Conservation (phyloP, 2,329 filamentous ascomycete genomes). For the Aspergillus pseudonomiae region DNA sequence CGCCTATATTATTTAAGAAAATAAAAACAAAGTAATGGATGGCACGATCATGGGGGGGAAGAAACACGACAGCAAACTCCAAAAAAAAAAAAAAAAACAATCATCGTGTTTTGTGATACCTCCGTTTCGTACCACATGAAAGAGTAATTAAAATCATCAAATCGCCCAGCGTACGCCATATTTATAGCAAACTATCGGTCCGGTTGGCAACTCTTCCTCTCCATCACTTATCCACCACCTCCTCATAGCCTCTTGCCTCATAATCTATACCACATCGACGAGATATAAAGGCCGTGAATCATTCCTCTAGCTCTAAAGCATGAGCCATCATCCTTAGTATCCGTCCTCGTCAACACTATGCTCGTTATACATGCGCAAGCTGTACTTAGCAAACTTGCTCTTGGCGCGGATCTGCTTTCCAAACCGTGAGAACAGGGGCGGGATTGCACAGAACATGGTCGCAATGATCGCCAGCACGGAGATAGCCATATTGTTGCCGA, state of each 20-base stretch:
- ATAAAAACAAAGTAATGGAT: neutral
- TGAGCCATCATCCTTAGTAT: constrained; percentile 12
- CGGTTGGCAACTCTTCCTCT: neutral
- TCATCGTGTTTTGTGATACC: neutral
- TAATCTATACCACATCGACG: neutral
- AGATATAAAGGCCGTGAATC: neutral
- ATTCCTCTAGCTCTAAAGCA: neutral
- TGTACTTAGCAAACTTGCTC: constrained; percentile 40
- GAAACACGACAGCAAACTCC: neutral
- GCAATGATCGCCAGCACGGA: constrained; percentile 45
- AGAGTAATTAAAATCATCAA: neutral
- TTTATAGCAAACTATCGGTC: neutral
- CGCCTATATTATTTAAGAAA: neutral
- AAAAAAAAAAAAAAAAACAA: neutral
- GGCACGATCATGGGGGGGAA: neutral
- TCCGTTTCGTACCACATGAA: constrained; percentile 2
- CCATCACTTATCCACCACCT: no score
- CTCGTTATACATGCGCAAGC: constrained; percentile 29
- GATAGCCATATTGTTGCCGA: constrained; percentile 42
- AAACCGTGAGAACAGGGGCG: constrained; percentile 37
- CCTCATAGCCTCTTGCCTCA: no score
- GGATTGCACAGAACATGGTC: constrained; percentile 41
- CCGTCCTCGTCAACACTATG: constrained; percentile 30
- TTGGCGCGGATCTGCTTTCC: constrained; percentile 35
- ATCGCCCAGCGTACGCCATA: neutral